These are phyloP conservation scores for Trifolium dubium DNA, from an alignment of 306 rosid genomes.

Conservation along the genomic window DNA sequence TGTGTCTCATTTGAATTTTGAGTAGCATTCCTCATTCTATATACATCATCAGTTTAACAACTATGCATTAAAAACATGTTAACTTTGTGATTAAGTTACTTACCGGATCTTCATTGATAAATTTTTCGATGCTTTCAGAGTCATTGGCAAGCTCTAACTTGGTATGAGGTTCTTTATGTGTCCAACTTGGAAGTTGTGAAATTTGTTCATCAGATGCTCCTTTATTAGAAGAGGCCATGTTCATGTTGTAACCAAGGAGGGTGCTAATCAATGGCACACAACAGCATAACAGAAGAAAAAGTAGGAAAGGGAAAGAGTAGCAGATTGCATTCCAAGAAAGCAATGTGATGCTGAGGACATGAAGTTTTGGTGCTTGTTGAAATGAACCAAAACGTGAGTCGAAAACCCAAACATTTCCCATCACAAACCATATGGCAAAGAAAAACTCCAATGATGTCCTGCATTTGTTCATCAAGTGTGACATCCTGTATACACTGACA, in stretches of 20 bases:
- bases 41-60: not conserved
- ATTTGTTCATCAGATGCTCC: slow-evolving; percentile 92
- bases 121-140: slow-evolving; percentile 48
- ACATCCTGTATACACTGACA: slow-evolving; percentile 57
- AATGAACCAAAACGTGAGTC: slow-evolving; percentile 86
- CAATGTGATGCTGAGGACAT: slow-evolving; percentile 75
- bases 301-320: slow-evolving; percentile 95
- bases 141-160: slow-evolving; percentile 50
- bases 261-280: slow-evolving; percentile 81
- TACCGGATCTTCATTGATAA: slow-evolving; percentile 71
- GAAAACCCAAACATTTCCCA: slow-evolving; percentile 96
- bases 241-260: slow-evolving; percentile 94
- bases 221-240: slow-evolving; percentile 67
- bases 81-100: slow-evolving; percentile 42
- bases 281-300: slow-evolving; percentile 83
- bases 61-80: not conserved
- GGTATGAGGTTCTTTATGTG: slow-evolving; percentile 51
- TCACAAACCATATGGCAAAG: slow-evolving; percentile 98
- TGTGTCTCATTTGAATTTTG: not conserved
- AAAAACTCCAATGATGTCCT: slow-evolving; percentile 82
- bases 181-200: slow-evolving; percentile 79
- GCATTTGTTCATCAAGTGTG: slow-evolving; percentile 80
- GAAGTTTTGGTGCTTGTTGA: slow-evolving; percentile 77
- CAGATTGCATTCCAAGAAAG: slow-evolving; percentile 93
- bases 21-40: not conserved